Evolutionary conservation across 2,329 filamentous ascomycete genomes (phyloP).

Genomic region (Fusarium xyrophilum): DNA sequence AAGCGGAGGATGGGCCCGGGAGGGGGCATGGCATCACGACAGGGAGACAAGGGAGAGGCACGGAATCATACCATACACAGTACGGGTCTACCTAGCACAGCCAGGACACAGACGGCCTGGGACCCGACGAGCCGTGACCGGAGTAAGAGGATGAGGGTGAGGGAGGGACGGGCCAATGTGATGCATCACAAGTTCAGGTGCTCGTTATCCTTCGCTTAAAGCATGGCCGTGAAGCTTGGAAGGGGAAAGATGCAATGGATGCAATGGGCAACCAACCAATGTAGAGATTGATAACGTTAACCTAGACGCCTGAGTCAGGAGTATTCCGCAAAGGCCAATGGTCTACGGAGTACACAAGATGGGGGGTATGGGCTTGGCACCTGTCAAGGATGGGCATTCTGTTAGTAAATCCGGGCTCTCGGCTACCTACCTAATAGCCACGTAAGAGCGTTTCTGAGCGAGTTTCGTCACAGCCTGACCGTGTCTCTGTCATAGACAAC

Average conservation of each 20-base stretch:
- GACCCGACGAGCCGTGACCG: slow-evolving; percentile 17
- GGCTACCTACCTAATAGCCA: slow-evolving; percentile 38
- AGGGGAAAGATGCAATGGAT: slow-evolving; percentile 1
- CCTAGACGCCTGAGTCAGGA: slow-evolving; percentile 23
- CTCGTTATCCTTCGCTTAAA: slow-evolving; percentile 22
- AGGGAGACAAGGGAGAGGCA: slow-evolving; percentile 24
- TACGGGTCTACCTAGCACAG: background rate
- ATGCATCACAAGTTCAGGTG: slow-evolving; percentile 31
- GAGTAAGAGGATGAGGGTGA: background rate
- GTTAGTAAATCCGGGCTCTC: slow-evolving; percentile 37
- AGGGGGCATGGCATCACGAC: slow-evolving; percentile 21
- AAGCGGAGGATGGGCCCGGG: slow-evolving; percentile 5
- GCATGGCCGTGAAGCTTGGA: slow-evolving; percentile 12
- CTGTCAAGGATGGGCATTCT: slow-evolving; percentile 32
- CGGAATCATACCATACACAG: background rate
- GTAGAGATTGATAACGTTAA: slow-evolving; percentile 19
- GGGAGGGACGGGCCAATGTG: slow-evolving; percentile 25
- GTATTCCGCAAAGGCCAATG: slow-evolving; percentile 10
- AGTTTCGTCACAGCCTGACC: background rate
- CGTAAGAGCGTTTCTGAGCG: slow-evolving; percentile 34
- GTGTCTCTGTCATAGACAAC: background rate
- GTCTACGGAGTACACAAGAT: slow-evolving; percentile 15
- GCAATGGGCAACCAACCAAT: slow-evolving; percentile 19
- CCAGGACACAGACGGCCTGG: background rate
- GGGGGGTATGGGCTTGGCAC: slow-evolving; percentile 33